Percentiles rank a stretch among this genome's conserved stretches.
Conservation (phyloP, 441 rosid genomes). For the Daphne laureola region DNA sequence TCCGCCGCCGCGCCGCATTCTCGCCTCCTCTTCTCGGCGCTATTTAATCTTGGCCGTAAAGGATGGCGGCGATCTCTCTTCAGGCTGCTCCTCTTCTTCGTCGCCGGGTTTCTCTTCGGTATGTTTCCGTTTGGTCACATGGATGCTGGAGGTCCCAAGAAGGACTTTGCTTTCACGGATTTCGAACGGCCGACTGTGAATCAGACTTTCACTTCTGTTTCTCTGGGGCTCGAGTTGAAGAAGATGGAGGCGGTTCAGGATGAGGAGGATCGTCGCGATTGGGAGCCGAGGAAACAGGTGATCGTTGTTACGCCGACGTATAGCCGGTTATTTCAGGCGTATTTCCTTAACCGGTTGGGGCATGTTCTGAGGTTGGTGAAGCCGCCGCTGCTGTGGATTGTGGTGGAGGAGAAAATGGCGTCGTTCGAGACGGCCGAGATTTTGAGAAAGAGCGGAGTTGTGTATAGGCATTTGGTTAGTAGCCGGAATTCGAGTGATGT, state of each 20-base stretch:
- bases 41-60: slow-evolving; percentile 24
- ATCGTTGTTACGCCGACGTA: slow-evolving; percentile 91
- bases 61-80: slow-evolving; percentile 54
- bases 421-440: slow-evolving; percentile 82
- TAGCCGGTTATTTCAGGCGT: slow-evolving; percentile 73
- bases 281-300: slow-evolving; percentile 49
- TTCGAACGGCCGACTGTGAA: slow-evolving; percentile 47
- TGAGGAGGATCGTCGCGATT: slow-evolving; percentile 18
- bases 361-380: slow-evolving; percentile 72
- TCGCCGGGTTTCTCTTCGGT: slow-evolving; percentile 57
- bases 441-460: slow-evolving; percentile 74
- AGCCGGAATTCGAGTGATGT: slow-evolving; percentile 38
- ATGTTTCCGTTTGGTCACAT: slow-evolving; percentile 52
- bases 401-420: slow-evolving; percentile 64
- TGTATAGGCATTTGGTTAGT: slow-evolving; percentile 83
- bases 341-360: slow-evolving; percentile 63
- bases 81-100: slow-evolving; percentile 53
- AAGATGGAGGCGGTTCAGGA: slow-evolving; percentile 13
- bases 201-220: slow-evolving; percentile 25
- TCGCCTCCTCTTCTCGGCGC: slow-evolving; percentile 19
- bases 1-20: slow-evolving; percentile 25
- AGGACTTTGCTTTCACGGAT: slow-evolving; percentile 50
- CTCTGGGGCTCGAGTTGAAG: slow-evolving; percentile 26
- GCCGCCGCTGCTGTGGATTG: slow-evolving; percentile 91
- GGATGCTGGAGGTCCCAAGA: slow-evolving; percentile 28